Percentiles rank a stretch among this genome's conserved stretches.
These are phyloP conservation scores for Sclerotinia glacialis DNA, from an alignment of 2,329 filamentous ascomycete genomes.

Conservation along the genomic window DNA sequence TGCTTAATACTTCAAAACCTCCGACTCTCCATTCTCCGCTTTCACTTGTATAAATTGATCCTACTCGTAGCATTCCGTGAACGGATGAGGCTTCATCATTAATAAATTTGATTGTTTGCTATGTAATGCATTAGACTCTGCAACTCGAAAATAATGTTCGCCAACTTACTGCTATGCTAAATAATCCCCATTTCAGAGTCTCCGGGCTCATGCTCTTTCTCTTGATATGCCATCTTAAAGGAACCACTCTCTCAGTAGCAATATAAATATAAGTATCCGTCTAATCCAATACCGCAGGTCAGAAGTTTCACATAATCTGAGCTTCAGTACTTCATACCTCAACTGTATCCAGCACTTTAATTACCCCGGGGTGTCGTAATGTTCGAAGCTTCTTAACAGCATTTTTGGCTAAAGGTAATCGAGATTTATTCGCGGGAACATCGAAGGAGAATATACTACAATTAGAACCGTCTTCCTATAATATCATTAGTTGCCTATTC, in stretches of 20 bases:
- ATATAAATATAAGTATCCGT: slow-evolving; percentile 96
- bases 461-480: slow-evolving; percentile 84
- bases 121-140: slow-evolving; percentile 18
- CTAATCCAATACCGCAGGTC: slow-evolving; percentile 45
- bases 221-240: slow-evolving; percentile 85
- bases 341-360: slow-evolving; percentile 90
- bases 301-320: slow-evolving; percentile 26
- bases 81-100: slow-evolving; percentile 91
- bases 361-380: slow-evolving; percentile 87
- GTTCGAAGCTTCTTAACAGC: slow-evolving; percentile 91
- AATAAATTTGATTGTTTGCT: slow-evolving; percentile 93
- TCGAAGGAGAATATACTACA: slow-evolving; percentile 99
- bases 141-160: background rate
- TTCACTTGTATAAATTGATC: slow-evolving; percentile 88
- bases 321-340: slow-evolving; percentile 58
- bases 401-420: slow-evolving; percentile 85
- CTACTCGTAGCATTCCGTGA: slow-evolving; percentile 80
- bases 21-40: slow-evolving; percentile 97
- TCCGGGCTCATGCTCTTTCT: slow-evolving; percentile 84
- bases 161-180: slow-evolving; percentile 71
- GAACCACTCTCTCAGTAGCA: slow-evolving; percentile 84
- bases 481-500: slow-evolving; percentile 25
- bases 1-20: slow-evolving; percentile 90
- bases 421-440: slow-evolving; percentile 72
- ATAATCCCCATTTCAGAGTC: slow-evolving; percentile 94